phyloP scores from a whole-genome alignment of 768 basidiomycete genomes.

The Thelephora ganbajun region DNA sequence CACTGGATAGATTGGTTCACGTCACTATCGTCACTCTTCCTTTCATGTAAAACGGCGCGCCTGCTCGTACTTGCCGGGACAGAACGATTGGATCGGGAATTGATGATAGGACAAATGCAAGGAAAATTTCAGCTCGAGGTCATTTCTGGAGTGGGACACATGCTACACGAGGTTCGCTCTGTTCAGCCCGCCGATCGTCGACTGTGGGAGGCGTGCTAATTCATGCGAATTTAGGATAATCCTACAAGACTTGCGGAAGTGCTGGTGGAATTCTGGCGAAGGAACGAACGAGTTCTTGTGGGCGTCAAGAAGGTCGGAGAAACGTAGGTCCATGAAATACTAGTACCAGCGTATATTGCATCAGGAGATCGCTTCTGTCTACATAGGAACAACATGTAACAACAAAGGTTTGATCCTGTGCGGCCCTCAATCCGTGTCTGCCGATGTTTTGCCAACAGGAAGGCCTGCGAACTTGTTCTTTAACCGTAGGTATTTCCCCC shows the following conservation, averaged over 20 bases:
- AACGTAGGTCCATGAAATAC: slow-evolving; percentile 10
- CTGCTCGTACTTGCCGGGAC: slow-evolving; percentile 86
- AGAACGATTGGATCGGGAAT: slow-evolving; percentile 80
- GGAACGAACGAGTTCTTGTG: slow-evolving; percentile 62
- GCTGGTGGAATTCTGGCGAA: slow-evolving; percentile 78
- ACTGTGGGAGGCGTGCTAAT: background rate
- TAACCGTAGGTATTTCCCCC: slow-evolving; percentile 70
- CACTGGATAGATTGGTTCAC: slow-evolving; percentile 71
- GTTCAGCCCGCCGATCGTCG: background rate
- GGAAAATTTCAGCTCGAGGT: slow-evolving; percentile 91
- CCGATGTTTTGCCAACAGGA: slow-evolving; percentile 21
- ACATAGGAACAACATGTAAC: too few relatives aligned
- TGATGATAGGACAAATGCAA: slow-evolving; percentile 84
- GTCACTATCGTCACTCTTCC: slow-evolving; percentile 67
- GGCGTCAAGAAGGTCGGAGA: slow-evolving; percentile 50
- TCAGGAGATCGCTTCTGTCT: background rate
- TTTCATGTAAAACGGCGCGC: slow-evolving; percentile 65
- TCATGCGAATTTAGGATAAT: slow-evolving; percentile 51
- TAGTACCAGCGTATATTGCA: background rate
- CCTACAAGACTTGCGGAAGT: slow-evolving; percentile 70
- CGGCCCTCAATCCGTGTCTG: slow-evolving; percentile 8
- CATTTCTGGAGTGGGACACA: slow-evolving; percentile 78
- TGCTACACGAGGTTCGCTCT: slow-evolving; percentile 74
- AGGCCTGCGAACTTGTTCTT: slow-evolving; percentile 75
- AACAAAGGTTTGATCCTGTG: background rate